Evolutionary conservation across 2,329 filamentous ascomycete species (phyloP).

Genomic region (Dendryphion nanum): DNA sequence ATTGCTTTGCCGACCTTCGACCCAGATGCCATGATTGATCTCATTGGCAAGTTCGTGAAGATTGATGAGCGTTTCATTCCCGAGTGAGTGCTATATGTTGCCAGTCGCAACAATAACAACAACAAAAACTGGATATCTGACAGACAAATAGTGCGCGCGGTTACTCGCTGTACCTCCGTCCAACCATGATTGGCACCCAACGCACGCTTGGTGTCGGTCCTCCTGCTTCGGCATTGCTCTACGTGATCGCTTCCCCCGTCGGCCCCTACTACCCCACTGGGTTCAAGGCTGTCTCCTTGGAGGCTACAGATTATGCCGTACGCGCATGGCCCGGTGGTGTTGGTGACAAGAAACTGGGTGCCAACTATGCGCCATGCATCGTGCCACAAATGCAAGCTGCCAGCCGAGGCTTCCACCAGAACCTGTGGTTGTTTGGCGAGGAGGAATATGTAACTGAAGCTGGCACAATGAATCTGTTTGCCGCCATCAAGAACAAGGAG

Average conservation of each 20-base stretch:
- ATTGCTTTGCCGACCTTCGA: conserved; percentile 92
- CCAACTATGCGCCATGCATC: conserved; percentile 99
- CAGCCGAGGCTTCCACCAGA: conserved; percentile 92
- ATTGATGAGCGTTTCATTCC: conserved; percentile 90
- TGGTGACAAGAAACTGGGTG: conserved; percentile 96
- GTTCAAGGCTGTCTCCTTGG: conserved; percentile 94
- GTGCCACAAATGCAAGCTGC: conserved; percentile 93
- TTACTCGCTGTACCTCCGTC: conserved; percentile 93
- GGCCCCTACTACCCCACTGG: conserved; percentile 98
- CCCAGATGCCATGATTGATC: conserved; percentile 68
- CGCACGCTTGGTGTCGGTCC: conserved; percentile 87
- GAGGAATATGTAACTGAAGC: conserved; percentile 97
- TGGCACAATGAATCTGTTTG: conserved; percentile 98
- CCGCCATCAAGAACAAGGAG: conserved; percentile 77
- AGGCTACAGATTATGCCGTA: conserved; percentile 94
- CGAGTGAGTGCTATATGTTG: conserved; percentile 48
- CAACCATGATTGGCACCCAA: conserved; percentile 97
- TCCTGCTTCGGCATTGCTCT: conserved; percentile 89
- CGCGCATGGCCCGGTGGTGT: conserved; percentile 97
- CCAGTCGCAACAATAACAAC: background rate
- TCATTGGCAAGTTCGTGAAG: conserved; percentile 77
- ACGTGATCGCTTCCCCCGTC: conserved; percentile 92
- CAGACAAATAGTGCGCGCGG: conserved; percentile 56
- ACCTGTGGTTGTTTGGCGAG: conserved; percentile 94
- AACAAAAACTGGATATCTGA: conserved; percentile 12